Evolutionary conservation across 257 asterid genomes (phyloP).

Genomic region (Solanum stenotomum): DNA sequence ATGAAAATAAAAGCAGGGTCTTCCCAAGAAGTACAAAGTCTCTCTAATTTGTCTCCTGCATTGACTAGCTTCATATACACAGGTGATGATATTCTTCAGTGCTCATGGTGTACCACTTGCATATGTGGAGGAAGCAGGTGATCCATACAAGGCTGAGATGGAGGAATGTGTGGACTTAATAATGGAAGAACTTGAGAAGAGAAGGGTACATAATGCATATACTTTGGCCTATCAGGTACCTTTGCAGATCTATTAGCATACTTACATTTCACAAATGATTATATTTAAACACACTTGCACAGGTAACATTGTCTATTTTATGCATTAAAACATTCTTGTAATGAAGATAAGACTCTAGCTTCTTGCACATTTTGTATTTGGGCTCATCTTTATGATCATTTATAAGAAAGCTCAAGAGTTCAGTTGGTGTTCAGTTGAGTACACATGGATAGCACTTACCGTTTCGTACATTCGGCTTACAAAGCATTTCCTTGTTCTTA

Average conservation of each 20-base stretch:
- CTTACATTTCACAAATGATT: not conserved
- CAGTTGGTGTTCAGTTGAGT: not conserved
- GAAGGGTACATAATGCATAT: conserved; percentile 53
- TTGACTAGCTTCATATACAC: conserved; percentile 7
- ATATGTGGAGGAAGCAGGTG: conserved; percentile 99
- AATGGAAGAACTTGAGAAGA: conserved; percentile 89
- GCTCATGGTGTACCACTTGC: conserved; percentile 99
- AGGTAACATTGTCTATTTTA: not conserved
- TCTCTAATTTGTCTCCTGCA: not conserved
- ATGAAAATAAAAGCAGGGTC: not conserved
- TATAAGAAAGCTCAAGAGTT: not conserved
- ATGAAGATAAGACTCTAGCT: not conserved
- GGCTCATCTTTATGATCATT: not conserved
- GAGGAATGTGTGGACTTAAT: conserved; percentile 98
- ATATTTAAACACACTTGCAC: not conserved
- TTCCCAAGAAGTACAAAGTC: not conserved
- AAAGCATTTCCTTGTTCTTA: not conserved
- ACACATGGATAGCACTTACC: not conserved
- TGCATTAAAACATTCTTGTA: not conserved
- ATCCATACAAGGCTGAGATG: conserved; percentile 99
- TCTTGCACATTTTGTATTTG: not conserved
- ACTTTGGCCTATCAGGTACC: conserved; percentile 98
- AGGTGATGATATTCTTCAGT: conserved; percentile 98
- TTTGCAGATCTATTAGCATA: not conserved
- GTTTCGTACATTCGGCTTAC: not conserved